Percentiles rank a stretch among this genome's conserved stretches.
phyloP scores from a whole-genome alignment of 2,329 filamentous ascomycete genomes.

The Pseudocercospora fijiensis region DNA sequence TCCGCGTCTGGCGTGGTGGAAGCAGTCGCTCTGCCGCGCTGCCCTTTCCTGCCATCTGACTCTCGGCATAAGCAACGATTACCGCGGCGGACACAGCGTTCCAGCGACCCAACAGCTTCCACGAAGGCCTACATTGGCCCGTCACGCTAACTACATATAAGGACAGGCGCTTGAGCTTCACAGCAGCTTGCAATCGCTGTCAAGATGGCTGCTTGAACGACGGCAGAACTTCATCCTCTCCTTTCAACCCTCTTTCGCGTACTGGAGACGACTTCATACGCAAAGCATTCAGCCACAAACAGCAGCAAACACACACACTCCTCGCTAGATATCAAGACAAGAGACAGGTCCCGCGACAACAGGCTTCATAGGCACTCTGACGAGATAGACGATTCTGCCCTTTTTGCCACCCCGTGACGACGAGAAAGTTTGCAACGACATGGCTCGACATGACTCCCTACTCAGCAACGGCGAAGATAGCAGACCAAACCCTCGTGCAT shows the following conservation, averaged over 20 bases:
- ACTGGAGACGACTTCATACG: not conserved
- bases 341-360: not conserved
- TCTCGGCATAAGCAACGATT: not conserved
- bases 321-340: not conserved
- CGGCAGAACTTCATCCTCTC: not conserved
- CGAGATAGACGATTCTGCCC: not conserved
- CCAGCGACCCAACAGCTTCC: not conserved
- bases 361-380: not conserved
- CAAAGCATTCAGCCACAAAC: not conserved
- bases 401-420: not conserved
- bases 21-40: not conserved
- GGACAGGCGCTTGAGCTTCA: not conserved
- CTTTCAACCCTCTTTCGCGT: not conserved
- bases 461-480: not conserved
- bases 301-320: not conserved
- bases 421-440: not conserved
- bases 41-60: not conserved
- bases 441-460: constrained; percentile 1
- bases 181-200: not conserved
- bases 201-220: not conserved
- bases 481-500: constrained; percentile 37
- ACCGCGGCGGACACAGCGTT: not conserved
- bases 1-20: not conserved
- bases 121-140: not conserved
- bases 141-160: not conserved